Evolutionary conservation across 1,139 yeast species (phyloP), one percentile per base, ranked within the genome.

Genomic region (Yamadazyma friedrichii): DNA sequence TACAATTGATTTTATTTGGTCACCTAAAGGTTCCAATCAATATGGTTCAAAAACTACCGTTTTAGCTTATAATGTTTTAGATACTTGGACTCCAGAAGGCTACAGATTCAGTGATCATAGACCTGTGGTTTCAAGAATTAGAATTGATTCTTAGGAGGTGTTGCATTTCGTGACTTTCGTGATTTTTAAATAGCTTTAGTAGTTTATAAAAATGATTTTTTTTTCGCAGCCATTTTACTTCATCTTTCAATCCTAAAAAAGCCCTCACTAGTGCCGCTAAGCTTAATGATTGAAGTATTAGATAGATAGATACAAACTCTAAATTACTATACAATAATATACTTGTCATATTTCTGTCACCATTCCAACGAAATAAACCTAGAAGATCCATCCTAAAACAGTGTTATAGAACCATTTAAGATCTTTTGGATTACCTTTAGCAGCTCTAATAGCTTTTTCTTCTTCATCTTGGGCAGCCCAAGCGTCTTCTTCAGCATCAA

Each of bases 401-500:
- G 65, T 78, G 27, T 81, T 81, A 52, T 81, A 81, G 53, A 70
- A 70, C 84, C 84, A 80, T 46, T 54, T 59, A 41, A 54, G 51
- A 51, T 69, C 65, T 45, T 50, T 66, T 31, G 67, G 74, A 49
- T 62, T 67, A 37, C 76, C 76, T 50, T 64, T 64, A 33, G 76
- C 78, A 40, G 66, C 74, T 54, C 82, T 59, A 46, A 70, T 56
- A 43, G 80, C 78, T 48, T 61, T 56, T 45, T 49, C 79, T 79
- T 62, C 65, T 36, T 58, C 67, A 35, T 58, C 75, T 47, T 63
- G 65, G 17, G 66, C 66, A 42, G 71, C 72, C 50, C 66, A 82
- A 48, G 67, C 70, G 50, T 70, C 81, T 58, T 82, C 87, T 58
- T 84, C 89, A 31, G 79, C 78, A 56, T 84, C 91, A 52, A 84